Percentiles rank a stretch among this genome's conserved stretches.
Conservation (phyloP, 2,329 filamentous ascomycete genomes). For the Rasamsonia emersonii region DNA sequence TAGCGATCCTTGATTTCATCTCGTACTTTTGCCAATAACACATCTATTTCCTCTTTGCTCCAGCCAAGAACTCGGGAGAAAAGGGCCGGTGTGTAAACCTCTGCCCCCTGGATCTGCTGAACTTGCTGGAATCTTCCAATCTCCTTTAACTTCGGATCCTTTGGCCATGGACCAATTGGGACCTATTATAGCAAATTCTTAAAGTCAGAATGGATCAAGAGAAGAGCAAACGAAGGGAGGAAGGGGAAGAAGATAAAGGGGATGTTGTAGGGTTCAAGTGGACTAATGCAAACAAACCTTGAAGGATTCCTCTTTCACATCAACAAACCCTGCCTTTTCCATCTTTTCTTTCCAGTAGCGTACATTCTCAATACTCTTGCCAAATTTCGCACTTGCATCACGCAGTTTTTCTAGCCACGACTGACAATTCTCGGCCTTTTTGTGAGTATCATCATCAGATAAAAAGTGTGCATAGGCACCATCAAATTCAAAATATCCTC, state of each 20-base stretch:
- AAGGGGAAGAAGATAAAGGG: too few species aligned
- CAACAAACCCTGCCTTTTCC: too few species aligned
- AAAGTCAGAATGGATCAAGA: too few species aligned
- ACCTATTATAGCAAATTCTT: too few species aligned
- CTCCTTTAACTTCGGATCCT: slow-evolving; percentile 30
- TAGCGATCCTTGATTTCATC: slow-evolving; percentile 6
- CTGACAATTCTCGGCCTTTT: slow-evolving; percentile 8
- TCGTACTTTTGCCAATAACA: slow-evolving; percentile 7
- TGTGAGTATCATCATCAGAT: slow-evolving; percentile 8
- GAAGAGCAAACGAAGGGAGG: too few species aligned
- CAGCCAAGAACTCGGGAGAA: slow-evolving; percentile 9
- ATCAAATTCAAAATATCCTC: slow-evolving; percentile 1
- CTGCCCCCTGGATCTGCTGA: not conserved
- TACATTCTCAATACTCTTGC: slow-evolving; percentile 13
- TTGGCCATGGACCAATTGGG: slow-evolving; percentile 39
- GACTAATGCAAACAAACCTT: slow-evolving; percentile 19
- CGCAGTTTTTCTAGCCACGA: slow-evolving; percentile 7
- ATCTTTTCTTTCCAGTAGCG: too few species aligned
- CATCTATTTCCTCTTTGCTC: slow-evolving; percentile 7
- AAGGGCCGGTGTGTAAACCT: slow-evolving; percentile 1
- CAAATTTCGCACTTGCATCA: slow-evolving; percentile 9
- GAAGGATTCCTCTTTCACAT: slow-evolving; percentile 37
- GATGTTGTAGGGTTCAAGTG: too few species aligned
- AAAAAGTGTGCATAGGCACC: slow-evolving; percentile 1
- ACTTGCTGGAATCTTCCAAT: slow-evolving; percentile 12